phyloP scores from a whole-genome alignment of 163 green algal species.

The Scenedesmus sp. region DNA sequence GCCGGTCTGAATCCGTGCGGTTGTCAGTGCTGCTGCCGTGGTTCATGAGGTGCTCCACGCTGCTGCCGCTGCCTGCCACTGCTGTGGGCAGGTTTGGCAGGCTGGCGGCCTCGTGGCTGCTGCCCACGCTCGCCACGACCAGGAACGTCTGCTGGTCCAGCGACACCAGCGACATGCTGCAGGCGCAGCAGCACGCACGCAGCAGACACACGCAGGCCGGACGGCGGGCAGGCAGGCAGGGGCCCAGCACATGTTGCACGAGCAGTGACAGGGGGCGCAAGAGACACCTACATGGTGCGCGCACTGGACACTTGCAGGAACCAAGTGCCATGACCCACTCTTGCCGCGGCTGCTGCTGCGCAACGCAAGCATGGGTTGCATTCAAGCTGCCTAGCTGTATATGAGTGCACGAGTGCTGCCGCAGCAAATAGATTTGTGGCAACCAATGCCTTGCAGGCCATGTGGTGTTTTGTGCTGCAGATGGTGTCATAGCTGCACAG shows the following conservation, averaged over 20 bases:
- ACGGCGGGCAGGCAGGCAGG: too few species aligned
- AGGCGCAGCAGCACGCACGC: not conserved
- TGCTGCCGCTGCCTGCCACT: constrained; percentile 26
- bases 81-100: constrained; percentile 43
- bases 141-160: constrained; percentile 33
- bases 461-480: not conserved
- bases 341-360: not conserved
- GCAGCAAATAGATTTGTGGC: too few species aligned
- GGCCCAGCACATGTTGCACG: not conserved
- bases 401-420: too few species aligned
- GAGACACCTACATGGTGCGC: not conserved
- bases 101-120: constrained; percentile 58
- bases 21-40: constrained; percentile 35
- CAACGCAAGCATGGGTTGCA: too few species aligned
- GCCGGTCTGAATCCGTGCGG: not conserved
- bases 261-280: not conserved
- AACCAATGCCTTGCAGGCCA: not conserved
- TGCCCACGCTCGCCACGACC: constrained; percentile 60
- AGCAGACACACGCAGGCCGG: not conserved
- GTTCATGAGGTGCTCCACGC: constrained; percentile 28
- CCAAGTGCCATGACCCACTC: not conserved
- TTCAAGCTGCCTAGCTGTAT: too few species aligned
- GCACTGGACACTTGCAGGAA: not conserved
- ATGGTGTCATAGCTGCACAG: not conserved
- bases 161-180: constrained; percentile 52